Evolutionary conservation across 306 rosid species (phyloP).

Genomic region (Potentilla sterilis): DNA sequence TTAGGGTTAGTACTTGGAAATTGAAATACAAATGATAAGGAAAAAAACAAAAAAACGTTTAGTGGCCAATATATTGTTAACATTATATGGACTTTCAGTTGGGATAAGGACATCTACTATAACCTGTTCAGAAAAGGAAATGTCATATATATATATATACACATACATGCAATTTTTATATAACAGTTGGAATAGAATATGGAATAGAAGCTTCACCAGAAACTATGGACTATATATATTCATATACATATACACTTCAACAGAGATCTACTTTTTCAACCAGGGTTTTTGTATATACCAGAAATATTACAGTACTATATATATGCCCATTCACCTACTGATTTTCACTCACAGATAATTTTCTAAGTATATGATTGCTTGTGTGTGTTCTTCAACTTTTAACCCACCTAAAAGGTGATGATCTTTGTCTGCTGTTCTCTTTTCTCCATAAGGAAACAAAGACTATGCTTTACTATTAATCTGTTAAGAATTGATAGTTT

Average conservation of each 20-base stretch:
- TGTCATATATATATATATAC: background rate
- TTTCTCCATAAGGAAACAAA: background rate
- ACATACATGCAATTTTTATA: background rate
- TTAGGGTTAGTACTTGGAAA: background rate
- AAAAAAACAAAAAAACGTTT: background rate
- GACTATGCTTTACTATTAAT: constrained; percentile 1
- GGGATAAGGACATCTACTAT: constrained; percentile 8
- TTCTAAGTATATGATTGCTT: background rate
- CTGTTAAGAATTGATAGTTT: background rate
- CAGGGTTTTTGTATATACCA: background rate
- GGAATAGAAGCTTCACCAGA: constrained; percentile 8
- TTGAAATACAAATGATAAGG: background rate
- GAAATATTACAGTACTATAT: background rate
- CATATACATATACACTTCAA: background rate
- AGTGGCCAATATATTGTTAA: background rate
- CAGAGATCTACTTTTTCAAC: background rate
- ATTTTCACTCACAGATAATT: background rate
- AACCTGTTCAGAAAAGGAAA: constrained; percentile 10
- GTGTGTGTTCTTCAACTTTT: background rate
- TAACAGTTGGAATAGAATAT: background rate
- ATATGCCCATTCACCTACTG: background rate
- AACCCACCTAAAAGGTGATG: background rate
- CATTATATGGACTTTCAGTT: background rate
- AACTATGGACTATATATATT: background rate
- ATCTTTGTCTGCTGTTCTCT: background rate